These are phyloP conservation scores for Mortierella claussenii DNA, from an alignment of 192 early-diverging fungal genomes.

Conservation along the genomic window DNA sequence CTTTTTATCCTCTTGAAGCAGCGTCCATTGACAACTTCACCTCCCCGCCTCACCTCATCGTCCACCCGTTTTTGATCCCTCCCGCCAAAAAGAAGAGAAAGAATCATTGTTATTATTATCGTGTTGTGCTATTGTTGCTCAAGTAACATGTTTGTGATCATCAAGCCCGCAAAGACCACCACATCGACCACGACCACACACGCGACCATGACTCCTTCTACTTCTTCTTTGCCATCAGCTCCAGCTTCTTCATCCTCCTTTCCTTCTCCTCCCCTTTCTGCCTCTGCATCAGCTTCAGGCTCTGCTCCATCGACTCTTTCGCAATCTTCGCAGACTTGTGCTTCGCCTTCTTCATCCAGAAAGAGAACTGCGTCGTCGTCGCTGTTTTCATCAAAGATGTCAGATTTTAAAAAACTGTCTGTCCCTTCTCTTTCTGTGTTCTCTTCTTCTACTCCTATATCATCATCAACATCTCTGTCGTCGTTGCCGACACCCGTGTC, in stretches of 20 bases:
- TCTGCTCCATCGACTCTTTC: too few relatives aligned
- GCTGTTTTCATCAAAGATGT: background rate
- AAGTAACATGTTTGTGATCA: slow-evolving; percentile 3
- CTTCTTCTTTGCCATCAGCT: background rate
- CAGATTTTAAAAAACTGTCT: background rate
- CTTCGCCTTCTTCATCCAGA: too few relatives aligned
- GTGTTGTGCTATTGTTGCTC: too few relatives aligned
- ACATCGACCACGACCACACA: background rate
- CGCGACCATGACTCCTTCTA: background rate
- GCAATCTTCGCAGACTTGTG: too few relatives aligned
- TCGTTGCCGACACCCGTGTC: background rate
- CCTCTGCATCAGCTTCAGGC: too few relatives aligned
- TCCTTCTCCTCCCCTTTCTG: background rate
- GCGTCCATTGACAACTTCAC: too few relatives aligned
- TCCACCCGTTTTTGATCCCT: too few relatives aligned
- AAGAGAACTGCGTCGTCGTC: background rate
- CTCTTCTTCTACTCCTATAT: background rate
- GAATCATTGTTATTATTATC: too few relatives aligned
- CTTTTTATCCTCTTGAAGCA: too few relatives aligned
- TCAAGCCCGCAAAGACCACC: background rate
- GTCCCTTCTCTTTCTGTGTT: background rate
- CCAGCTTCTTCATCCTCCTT: background rate
- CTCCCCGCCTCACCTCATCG: too few relatives aligned
- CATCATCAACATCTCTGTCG: background rate
- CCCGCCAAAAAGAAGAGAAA: too few relatives aligned